Percentiles rank a stretch among this genome's conserved stretches.
Evolutionary conservation across 306 rosid genomes (phyloP).

Genomic region (Begonia masoniana): DNA sequence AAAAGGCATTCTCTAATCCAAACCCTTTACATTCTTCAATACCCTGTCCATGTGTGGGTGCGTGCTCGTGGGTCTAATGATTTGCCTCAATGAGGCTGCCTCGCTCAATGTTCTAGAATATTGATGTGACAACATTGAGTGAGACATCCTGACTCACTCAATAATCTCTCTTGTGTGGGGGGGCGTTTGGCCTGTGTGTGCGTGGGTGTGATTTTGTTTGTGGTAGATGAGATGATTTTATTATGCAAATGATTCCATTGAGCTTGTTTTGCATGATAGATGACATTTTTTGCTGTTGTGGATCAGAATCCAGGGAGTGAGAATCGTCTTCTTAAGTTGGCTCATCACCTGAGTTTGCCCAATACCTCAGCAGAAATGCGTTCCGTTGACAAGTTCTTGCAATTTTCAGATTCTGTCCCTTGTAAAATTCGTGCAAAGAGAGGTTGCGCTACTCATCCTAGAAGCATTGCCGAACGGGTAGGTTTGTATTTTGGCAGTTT

Average conservation of each 20-base stretch:
- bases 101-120: too few relatives aligned
- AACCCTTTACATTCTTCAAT: slow-evolving; percentile 5
- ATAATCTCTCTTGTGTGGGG: too few relatives aligned
- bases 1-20: slow-evolving; percentile 8
- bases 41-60: too few relatives aligned
- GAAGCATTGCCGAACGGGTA: slow-evolving; percentile 99
- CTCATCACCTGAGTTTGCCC: slow-evolving; percentile 84
- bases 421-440: slow-evolving; percentile 94
- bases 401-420: slow-evolving; percentile 76
- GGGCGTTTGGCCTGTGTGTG: too few relatives aligned
- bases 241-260: too few relatives aligned
- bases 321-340: slow-evolving; percentile 30
- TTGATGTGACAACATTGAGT: too few relatives aligned
- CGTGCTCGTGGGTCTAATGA: background rate
- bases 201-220: too few relatives aligned
- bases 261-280: too few relatives aligned
- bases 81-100: background rate
- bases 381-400: slow-evolving; percentile 69
- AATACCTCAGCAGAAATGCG: slow-evolving; percentile 85
- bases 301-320: slow-evolving; percentile 43
- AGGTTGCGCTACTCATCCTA: slow-evolving; percentile 93
- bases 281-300: too few relatives aligned
- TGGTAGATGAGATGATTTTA: too few relatives aligned
- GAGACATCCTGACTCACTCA: too few relatives aligned
- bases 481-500: background rate